Evolutionary conservation across 352 stramenopile species (phyloP), one percentile per base, ranked within the genome.

Genomic region (Pythium phragmitis): DNA sequence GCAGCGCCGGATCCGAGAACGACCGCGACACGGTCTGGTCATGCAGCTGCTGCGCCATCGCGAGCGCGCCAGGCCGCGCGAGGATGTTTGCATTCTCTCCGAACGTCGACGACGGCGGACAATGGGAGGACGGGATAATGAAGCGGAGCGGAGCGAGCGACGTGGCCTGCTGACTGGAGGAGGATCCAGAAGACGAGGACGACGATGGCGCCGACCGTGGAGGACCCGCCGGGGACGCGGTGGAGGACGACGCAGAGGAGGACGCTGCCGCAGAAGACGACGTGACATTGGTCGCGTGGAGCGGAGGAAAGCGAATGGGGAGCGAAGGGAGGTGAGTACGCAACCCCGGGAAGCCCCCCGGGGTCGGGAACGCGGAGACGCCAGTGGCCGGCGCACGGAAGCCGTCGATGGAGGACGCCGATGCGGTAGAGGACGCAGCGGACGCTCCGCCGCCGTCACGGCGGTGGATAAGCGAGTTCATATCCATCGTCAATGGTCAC

Each of bases 71-170:
- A 9, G 42, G 11, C 17, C 50, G 41, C 39, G 26, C 26, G 26
- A 30, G 26, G 26, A 30, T 30, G 26, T 30, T 30, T 0, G 65
- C 67, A 49, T 53, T 63, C 3, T 64, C 55, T 36, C 33, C 57
- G 37, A 50, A 50, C 49, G 61, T 66, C 60, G 61, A 74, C 21
- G 79, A 60, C 16, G 69, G 69, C 43, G 37, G 57, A 68, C 73
- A 77, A 57, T 79, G 72, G 1, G 81, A 84, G 21, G 72, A 87
- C 42, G 82, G 82, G 65, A 91, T 91, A 62, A 91, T 89, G 65
- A 91, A 91, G 56, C 82, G 80, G 30, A 91, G 78, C 36, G 82
- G 82, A 8, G 80, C 82, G 23, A 91, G 74, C n/a, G 80, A 77
- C 19, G 65, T 62, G 11, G 65, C 65, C 23, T 67, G 58, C 37